phyloP scores from a whole-genome alignment of 352 stramenopile species.

The Globisporangium canariense region DNA sequence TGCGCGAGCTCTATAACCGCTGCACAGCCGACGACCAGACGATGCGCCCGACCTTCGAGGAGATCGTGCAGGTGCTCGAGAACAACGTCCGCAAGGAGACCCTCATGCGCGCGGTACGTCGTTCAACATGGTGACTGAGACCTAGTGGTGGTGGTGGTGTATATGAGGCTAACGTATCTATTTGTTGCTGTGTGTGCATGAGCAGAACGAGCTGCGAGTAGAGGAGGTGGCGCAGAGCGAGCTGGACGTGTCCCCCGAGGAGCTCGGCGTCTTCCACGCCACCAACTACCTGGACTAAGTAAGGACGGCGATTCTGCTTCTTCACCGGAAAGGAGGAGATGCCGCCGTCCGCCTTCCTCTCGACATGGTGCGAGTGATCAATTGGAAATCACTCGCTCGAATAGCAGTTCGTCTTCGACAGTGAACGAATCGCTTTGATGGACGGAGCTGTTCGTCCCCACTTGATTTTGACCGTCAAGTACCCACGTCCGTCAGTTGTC shows the following conservation, averaged over 20 bases:
- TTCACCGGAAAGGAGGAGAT: neutral
- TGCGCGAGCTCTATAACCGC: slow-evolving; percentile 75
- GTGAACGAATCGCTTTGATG: too few relatives aligned
- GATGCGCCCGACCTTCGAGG: slow-evolving; percentile 75
- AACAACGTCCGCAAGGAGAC: slow-evolving; percentile 85
- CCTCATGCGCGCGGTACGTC: slow-evolving; percentile 69
- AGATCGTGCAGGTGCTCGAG: slow-evolving; percentile 83
- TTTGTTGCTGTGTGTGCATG: slow-evolving; percentile 2
- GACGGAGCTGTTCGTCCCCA: neutral
- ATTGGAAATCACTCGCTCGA: slow-evolving; percentile 7
- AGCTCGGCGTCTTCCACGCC: slow-evolving; percentile 79
- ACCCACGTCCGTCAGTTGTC: neutral
- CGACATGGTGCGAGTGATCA: slow-evolving; percentile 2
- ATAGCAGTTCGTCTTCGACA: neutral
- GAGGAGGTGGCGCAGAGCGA: slow-evolving; percentile 35
- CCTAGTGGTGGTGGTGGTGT: neutral
- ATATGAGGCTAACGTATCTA: neutral
- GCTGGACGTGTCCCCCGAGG: slow-evolving; percentile 65
- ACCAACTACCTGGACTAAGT: slow-evolving; percentile 84
- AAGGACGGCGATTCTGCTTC: slow-evolving; percentile 16
- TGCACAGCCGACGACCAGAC: slow-evolving; percentile 79
- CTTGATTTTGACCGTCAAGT: neutral
- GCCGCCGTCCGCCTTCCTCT: neutral
- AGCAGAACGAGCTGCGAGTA: slow-evolving; percentile 21
- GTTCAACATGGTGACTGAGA: slow-evolving; percentile 14